A percentile compares a stretch with the other conserved stretches of the same genome.
Evolutionary conservation across 192 early-diverging fungal species (phyloP).

Genomic region (Geranomyces variabilis): DNA sequence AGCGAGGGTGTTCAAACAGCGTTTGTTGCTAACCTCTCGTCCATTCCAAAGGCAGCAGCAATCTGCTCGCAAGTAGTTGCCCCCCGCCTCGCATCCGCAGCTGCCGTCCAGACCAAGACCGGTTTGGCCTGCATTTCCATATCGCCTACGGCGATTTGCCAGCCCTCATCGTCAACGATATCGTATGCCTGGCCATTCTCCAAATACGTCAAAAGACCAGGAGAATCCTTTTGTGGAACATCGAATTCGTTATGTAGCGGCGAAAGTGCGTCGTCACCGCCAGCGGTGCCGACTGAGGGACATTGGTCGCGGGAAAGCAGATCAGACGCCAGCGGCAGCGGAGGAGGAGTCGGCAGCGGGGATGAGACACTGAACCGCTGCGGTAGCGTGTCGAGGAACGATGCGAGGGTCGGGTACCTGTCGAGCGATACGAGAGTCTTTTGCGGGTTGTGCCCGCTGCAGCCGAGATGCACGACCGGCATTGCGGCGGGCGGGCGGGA

Average conservation of each 20-base stretch:
- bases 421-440: constrained; percentile 21
- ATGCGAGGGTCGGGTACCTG: constrained; percentile 18
- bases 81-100: neutral
- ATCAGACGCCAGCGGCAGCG: neutral
- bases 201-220: constrained; percentile 11
- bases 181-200: constrained; percentile 28
- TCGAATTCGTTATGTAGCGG: no score
- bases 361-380: constrained; percentile 7
- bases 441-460: constrained; percentile 24
- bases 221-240: no score
- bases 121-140: constrained; percentile 25
- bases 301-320: neutral
- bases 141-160: constrained; percentile 20
- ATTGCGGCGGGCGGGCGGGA: neutral
- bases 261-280: no score
- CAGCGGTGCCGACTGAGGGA: no score
- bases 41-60: no score
- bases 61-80: no score
- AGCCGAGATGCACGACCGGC: constrained; percentile 25
- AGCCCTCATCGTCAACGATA: constrained; percentile 26
- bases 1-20: no score
- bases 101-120: constrained; percentile 13
- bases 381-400: constrained; percentile 19
- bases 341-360: neutral
- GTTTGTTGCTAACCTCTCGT: no score